These are phyloP conservation scores for Parathielavia appendiculata DNA, from an alignment of 495 filamentous ascomycete species.

Conservation along the genomic window DNA sequence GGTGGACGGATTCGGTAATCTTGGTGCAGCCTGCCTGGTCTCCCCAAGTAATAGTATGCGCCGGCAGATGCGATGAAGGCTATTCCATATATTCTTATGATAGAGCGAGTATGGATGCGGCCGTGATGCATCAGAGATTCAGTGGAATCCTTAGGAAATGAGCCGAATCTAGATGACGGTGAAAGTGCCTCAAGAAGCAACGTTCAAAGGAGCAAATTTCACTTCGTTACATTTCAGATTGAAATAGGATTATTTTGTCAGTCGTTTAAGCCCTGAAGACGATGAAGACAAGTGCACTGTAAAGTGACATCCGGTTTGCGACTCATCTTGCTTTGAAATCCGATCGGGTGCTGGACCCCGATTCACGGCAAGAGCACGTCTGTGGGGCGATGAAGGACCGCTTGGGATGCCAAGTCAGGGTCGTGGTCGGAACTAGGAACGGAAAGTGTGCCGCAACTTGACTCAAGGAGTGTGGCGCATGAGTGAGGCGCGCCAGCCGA, in stretches of 20 bases:
- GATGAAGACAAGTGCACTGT: not conserved
- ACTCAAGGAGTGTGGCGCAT: slow-evolving; percentile 11
- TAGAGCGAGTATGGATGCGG: slow-evolving; percentile 12
- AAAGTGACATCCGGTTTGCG: not conserved
- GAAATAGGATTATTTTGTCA: too few relatives aligned
- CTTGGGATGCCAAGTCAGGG: slow-evolving; percentile 4
- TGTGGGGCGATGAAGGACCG: slow-evolving; percentile 9
- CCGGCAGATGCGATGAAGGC: slow-evolving; percentile 22
- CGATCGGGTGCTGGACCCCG: slow-evolving; percentile 6
- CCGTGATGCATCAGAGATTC: slow-evolving; percentile 15
- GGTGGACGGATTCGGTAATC: slow-evolving; percentile 1
- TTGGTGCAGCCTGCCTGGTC: not conserved
- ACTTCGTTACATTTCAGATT: too few relatives aligned
- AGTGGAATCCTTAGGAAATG: not conserved
- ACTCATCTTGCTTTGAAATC: slow-evolving; percentile 41
- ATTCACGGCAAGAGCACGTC: slow-evolving; percentile 11
- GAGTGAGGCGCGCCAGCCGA: slow-evolving; percentile 13
- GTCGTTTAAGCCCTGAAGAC: not conserved
- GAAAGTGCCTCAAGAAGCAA: too few relatives aligned
- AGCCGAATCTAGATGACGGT: not conserved
- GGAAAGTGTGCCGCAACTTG: slow-evolving; percentile 2
- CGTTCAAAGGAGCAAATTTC: not conserved
- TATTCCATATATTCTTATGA: slow-evolving; percentile 19
- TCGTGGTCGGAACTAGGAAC: not conserved
- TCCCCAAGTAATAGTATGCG: slow-evolving; percentile 21